phyloP scores from a whole-genome alignment of 2,329 filamentous ascomycete genomes.

The Rutstroemia sp. region DNA sequence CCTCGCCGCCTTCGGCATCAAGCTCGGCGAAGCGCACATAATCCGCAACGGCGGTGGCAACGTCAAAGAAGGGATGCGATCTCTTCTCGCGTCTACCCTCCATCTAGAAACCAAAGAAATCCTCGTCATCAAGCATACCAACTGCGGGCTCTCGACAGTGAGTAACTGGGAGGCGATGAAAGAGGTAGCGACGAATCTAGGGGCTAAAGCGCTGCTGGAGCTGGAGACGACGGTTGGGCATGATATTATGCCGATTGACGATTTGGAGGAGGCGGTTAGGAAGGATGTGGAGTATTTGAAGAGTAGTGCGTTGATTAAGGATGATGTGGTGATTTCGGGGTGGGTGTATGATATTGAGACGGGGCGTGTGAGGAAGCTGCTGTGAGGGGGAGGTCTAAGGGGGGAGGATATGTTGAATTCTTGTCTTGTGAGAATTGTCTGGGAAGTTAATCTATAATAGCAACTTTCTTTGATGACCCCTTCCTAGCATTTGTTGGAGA shows the following conservation, averaged over 20 bases:
- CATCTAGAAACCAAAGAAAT: slow-evolving; percentile 71
- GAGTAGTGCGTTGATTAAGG: slow-evolving; percentile 49
- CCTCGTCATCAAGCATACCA: slow-evolving; percentile 44
- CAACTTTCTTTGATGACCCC: too few relatives aligned
- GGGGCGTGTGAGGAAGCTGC: slow-evolving; percentile 49
- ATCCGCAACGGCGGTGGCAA: slow-evolving; percentile 67
- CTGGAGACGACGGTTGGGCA: slow-evolving; percentile 21
- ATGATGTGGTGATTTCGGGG: slow-evolving; percentile 55
- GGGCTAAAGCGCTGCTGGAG: slow-evolving; percentile 35
- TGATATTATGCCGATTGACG: slow-evolving; percentile 39
- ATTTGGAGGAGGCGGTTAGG: slow-evolving; percentile 55
- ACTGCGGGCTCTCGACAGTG: slow-evolving; percentile 67
- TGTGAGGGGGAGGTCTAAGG: slow-evolving; percentile 22
- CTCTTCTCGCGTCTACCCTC: slow-evolving; percentile 71
- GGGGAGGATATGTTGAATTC: too few relatives aligned
- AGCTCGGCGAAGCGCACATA: slow-evolving; percentile 70
- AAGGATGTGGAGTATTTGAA: slow-evolving; percentile 60
- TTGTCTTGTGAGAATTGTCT: too few relatives aligned
- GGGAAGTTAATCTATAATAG: too few relatives aligned
- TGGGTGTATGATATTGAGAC: slow-evolving; percentile 76
- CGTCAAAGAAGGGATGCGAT: slow-evolving; percentile 62
- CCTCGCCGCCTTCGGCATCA: slow-evolving; percentile 59
- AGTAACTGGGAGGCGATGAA: slow-evolving; percentile 47
- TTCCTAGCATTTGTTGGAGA: too few relatives aligned
- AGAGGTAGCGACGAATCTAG: slow-evolving; percentile 51